A percentile compares a stretch with the other conserved stretches of the same genome.
These are phyloP conservation scores for Dovyalis caffra DNA, from an alignment of 345 rosid genomes.

Conservation along the genomic window DNA sequence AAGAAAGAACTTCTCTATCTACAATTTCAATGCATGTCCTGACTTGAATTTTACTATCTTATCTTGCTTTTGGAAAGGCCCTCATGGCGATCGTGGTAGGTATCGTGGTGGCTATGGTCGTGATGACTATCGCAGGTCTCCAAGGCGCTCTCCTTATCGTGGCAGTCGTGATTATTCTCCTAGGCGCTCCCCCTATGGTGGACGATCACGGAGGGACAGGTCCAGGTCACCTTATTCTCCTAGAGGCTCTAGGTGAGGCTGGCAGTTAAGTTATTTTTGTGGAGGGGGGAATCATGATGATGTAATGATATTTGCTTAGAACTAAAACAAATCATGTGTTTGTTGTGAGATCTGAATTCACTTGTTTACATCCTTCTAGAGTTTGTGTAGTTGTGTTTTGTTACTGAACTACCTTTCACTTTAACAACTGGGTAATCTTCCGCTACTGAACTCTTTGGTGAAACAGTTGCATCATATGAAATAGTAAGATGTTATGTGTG, in stretches of 20 bases:
- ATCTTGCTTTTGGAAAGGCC: constrained; percentile 26
- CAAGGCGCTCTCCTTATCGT: constrained; percentile 72
- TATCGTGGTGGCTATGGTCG: constrained; percentile 43
- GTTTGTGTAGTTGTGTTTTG: neutral
- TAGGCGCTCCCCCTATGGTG: constrained; percentile 59
- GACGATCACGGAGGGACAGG: constrained; percentile 81
- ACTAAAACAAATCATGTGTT: neutral
- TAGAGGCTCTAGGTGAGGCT: constrained; percentile 32
- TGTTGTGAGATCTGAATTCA: neutral
- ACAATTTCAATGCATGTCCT: neutral
- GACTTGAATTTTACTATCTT: neutral
- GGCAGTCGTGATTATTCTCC: constrained; percentile 73
- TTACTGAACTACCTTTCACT: neutral
- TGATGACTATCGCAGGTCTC: constrained; percentile 73
- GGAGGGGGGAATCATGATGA: neutral
- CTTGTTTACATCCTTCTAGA: neutral
- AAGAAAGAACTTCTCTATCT: neutral
- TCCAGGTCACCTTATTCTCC: constrained; percentile 60
- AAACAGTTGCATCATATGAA: neutral
- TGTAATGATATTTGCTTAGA: neutral
- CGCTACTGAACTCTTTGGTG: neutral
- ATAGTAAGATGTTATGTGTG: no score
- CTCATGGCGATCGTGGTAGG: constrained; percentile 50
- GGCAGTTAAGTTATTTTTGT: neutral
- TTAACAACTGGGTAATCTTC: no score